A percentile compares a stretch with the other conserved stretches of the same genome.
Conservation (phyloP, 2,329 filamentous ascomycete species). For the Sporothrix curviconia region DNA sequence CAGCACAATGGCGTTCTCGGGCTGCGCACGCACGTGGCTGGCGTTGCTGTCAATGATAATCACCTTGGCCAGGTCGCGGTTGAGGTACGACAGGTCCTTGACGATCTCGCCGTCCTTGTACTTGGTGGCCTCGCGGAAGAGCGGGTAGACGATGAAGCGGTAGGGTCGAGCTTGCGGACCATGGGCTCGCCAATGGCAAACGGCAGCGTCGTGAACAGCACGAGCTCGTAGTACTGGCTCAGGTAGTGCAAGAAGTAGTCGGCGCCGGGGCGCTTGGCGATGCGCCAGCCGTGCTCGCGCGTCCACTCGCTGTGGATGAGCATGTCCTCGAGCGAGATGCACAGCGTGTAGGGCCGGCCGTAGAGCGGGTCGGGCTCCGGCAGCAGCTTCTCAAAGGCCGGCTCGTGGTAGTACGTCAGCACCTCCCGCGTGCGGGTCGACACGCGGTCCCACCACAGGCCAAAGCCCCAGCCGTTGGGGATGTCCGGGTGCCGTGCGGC, state of each 20-base stretch:
- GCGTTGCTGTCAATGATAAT: conserved; percentile 87
- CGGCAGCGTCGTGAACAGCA: conserved; percentile 87
- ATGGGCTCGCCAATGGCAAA: conserved; percentile 79
- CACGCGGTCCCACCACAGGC: conserved; percentile 73
- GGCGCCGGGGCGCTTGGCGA: conserved; percentile 88
- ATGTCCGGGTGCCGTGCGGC: conserved; percentile 59
- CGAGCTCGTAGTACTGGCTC: conserved; percentile 95
- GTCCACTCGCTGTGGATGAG: conserved; percentile 93
- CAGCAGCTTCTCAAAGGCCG: conserved; percentile 86
- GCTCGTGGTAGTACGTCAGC: conserved; percentile 90
- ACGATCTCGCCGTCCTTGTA: conserved; percentile 95
- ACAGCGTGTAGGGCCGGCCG: conserved; percentile 83
- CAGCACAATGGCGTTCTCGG: conserved; percentile 91
- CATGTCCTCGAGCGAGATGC: conserved; percentile 87
- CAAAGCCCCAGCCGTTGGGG: conserved; percentile 71
- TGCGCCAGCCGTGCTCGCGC: conserved; percentile 87
- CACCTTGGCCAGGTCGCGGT: conserved; percentile 90
- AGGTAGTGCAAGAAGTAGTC: conserved; percentile 98
- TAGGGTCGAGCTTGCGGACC: conserved; percentile 88
- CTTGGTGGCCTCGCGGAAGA: conserved; percentile 94
- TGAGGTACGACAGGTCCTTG: conserved; percentile 98
- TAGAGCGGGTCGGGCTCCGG: conserved; percentile 74
- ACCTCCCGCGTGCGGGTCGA: conserved; percentile 68
- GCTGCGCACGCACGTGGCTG: conserved; percentile 76
- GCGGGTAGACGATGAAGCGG: conserved; percentile 88